Conservation (phyloP, 768 basidiomycete species). For the Russula dissimulans region DNA sequence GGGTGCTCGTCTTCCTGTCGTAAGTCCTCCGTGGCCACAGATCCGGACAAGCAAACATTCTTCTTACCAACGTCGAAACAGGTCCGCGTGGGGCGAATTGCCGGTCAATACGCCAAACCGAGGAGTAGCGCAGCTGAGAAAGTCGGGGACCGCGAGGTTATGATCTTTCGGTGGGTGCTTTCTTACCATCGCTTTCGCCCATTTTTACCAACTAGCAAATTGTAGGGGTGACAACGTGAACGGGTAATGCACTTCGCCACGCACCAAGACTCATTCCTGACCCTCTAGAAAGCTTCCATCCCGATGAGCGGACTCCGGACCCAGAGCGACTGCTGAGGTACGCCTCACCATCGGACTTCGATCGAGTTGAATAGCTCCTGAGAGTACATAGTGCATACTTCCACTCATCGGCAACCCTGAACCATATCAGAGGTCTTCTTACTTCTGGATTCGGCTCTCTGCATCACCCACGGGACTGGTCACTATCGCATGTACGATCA, state of each 20-base stretch:
- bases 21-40: slow-evolving; percentile 30
- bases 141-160: slow-evolving; percentile 63
- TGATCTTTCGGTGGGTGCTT: slow-evolving; percentile 66
- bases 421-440: slow-evolving; percentile 82
- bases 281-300: slow-evolving; percentile 42
- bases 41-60: background rate
- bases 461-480: slow-evolving; percentile 87
- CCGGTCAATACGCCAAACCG: slow-evolving; percentile 95
- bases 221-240: slow-evolving; percentile 95
- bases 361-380: background rate
- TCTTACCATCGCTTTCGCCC: background rate
- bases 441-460: slow-evolving; percentile 91
- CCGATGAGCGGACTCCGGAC: slow-evolving; percentile 77
- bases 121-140: slow-evolving; percentile 76
- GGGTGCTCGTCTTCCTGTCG: slow-evolving; percentile 90
- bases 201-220: background rate
- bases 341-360: background rate
- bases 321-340: slow-evolving; percentile 83
- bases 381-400: slow-evolving; percentile 71
- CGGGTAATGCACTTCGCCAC: slow-evolving; percentile 40
- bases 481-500: slow-evolving; percentile 83
- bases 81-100: slow-evolving; percentile 85
- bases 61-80: slow-evolving; percentile 23
- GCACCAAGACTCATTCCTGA: background rate
- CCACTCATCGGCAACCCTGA: slow-evolving; percentile 88